Evolutionary conservation across 2,329 filamentous ascomycete genomes (phyloP).

Genomic region (Xylaria sp.): DNA sequence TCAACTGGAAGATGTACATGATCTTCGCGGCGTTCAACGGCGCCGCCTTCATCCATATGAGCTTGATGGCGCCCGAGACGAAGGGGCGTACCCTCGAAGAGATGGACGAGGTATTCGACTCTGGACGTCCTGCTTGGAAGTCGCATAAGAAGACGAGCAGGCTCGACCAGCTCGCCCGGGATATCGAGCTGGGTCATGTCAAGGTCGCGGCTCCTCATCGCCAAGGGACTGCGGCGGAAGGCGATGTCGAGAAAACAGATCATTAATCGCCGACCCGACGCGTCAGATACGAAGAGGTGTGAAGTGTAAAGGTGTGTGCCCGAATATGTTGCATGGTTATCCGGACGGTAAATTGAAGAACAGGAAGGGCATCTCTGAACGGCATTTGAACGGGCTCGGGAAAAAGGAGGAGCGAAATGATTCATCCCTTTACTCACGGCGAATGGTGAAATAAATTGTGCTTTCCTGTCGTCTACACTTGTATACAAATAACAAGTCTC

Average conservation of each 20-base stretch:
- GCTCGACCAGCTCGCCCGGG: constrained; percentile 59
- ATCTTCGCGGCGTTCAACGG: constrained; percentile 80
- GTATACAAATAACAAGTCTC: too few species aligned
- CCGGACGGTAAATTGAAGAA: neutral
- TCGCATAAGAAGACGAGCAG: constrained; percentile 55
- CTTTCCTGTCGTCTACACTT: too few species aligned
- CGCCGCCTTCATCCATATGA: constrained; percentile 74
- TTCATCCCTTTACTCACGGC: neutral
- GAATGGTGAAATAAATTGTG: too few species aligned
- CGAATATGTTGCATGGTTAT: neutral
- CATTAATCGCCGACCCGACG: neutral
- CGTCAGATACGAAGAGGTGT: neutral
- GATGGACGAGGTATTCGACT: constrained; percentile 77
- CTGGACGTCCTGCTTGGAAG: constrained; percentile 69
- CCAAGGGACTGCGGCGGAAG: neutral
- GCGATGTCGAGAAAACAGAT: neutral
- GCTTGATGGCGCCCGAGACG: constrained; percentile 72
- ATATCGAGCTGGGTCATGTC: constrained; percentile 60
- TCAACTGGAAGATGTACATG: constrained; percentile 75
- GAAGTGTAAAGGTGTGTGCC: neutral
- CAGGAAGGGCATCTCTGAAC: neutral
- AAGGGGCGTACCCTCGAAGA: constrained; percentile 81
- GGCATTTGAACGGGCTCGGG: too few species aligned
- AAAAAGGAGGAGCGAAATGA: neutral
- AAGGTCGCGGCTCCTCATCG: constrained; percentile 49